Conservation (phyloP, 768 basidiomycete genomes). For the Lactarius deliciosus region DNA sequence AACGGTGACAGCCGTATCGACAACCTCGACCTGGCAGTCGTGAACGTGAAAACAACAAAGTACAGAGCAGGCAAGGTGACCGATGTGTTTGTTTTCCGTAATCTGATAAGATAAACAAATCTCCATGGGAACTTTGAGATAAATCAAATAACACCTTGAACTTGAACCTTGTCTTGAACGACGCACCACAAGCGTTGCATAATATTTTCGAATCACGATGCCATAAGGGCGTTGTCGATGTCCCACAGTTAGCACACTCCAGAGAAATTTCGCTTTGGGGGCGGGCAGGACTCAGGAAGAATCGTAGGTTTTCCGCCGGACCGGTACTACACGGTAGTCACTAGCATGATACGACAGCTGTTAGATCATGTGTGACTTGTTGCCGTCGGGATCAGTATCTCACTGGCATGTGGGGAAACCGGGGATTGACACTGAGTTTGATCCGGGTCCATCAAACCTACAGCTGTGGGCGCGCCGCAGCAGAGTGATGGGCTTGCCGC, state of each 20-base stretch:
- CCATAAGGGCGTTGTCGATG: conserved; percentile 89
- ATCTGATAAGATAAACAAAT: conserved; percentile 32
- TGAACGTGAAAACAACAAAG: conserved; percentile 12
- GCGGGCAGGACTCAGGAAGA: no score
- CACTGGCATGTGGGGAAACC: no score
- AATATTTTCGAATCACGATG: conserved; percentile 86
- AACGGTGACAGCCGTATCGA: background rate
- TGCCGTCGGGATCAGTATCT: no score
- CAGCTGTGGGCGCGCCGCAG: no score
- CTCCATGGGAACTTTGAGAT: conserved; percentile 25
- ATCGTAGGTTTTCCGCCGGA: no score
- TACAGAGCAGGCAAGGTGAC: background rate
- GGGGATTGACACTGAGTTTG: no score
- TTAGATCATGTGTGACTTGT: no score
- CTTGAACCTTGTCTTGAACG: background rate
- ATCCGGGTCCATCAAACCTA: no score
- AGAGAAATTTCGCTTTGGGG: no score
- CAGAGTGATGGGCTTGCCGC: no score
- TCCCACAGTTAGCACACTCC: conserved; percentile 80
- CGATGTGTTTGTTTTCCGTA: conserved; percentile 38
- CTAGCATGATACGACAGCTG: no score
- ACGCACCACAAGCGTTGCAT: conserved; percentile 95
- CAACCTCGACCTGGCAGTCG: conserved; percentile 4
- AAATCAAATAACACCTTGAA: background rate
- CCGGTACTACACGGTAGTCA: no score